phyloP scores from a whole-genome alignment of 768 basidiomycete genomes.

The Leccinum boreale region DNA sequence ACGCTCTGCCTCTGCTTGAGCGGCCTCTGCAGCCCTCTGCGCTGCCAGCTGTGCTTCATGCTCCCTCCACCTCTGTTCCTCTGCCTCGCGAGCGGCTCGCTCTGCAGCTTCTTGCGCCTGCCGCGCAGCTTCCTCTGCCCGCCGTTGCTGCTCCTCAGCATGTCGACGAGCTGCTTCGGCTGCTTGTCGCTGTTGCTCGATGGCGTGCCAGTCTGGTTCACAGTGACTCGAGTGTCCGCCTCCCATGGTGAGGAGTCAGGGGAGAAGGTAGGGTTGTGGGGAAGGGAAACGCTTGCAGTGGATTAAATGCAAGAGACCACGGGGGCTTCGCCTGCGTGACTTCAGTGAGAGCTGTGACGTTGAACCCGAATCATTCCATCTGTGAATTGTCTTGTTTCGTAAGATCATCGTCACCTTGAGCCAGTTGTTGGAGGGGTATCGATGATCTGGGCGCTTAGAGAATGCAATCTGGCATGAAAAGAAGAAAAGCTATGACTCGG shows the following conservation, averaged over 20 bases:
- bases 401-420: no score
- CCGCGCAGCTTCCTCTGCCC: conserved; percentile 20
- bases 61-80: conserved; percentile 17
- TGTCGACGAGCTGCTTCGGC: conserved; percentile 19
- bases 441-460: no score
- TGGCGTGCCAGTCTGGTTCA: conserved; percentile 24
- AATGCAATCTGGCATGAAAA: no score
- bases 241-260: conserved; percentile 18
- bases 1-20: conserved; percentile 22
- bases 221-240: conserved; percentile 23
- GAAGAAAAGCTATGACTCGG: no score
- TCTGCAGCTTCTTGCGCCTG: conserved; percentile 22
- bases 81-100: conserved; percentile 20
- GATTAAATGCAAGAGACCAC: background rate
- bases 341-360: no score
- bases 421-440: no score
- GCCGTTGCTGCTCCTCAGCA: conserved; percentile 19
- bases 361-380: no score
- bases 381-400: no score
- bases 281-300: no score
- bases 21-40: conserved; percentile 23
- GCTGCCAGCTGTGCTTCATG: conserved; percentile 16
- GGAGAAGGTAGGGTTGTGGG: no score
- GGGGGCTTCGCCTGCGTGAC: background rate
- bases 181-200: conserved; percentile 14